Evolutionary conservation across 305 asterid species (phyloP), one percentile per base, ranked within the genome.

Genomic region (Petunia hybrid): DNA sequence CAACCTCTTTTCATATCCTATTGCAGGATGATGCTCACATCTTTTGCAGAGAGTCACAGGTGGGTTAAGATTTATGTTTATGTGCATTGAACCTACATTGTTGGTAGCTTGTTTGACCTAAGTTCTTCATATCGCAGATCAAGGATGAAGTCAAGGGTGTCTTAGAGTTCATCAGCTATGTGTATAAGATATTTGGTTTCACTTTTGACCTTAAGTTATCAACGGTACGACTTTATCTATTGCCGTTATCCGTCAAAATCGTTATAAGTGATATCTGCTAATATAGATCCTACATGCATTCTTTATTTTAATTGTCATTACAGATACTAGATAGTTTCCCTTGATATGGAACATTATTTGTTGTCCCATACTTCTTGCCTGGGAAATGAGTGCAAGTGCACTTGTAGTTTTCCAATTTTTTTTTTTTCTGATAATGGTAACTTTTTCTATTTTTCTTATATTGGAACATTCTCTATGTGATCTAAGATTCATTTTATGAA

Each of bases 21-120:
- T 74, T 13, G 78, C 97, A 96, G 99, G 99, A 97, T 91, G 99
- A 97, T 88, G 97, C 99, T 79, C 99, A 97, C 86, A 97, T 97
- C 85, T 95, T 97, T 89, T 95, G 99, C 91, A 88, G 97, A 91
- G 99, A 97, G 87, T 91, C 97, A 82, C 99, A 97, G 87, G 99
- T 94, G 84, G 86, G 89, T 81, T 81, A 13, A 48, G 55, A 35
- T 77, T 70, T 83, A 83, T 22, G 31, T 22, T 22, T 84, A 80
- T 39, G 59, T 59, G 78, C 67, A 76, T 6, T 66, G 64, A 55
- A 31, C 59, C 55, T 71, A 57, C 2, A n/a, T 41, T 7, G 35
- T 48, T 45, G 10, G 14, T n/a, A 59, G n/a, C n/a, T 65, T 48
- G 38, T 84, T 79, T 87, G 81, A 86, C 80, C 38, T 80, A 77